Evolutionary conservation across 2,329 filamentous ascomycete genomes (phyloP).

Genomic region (Aureobasidium sp.): DNA sequence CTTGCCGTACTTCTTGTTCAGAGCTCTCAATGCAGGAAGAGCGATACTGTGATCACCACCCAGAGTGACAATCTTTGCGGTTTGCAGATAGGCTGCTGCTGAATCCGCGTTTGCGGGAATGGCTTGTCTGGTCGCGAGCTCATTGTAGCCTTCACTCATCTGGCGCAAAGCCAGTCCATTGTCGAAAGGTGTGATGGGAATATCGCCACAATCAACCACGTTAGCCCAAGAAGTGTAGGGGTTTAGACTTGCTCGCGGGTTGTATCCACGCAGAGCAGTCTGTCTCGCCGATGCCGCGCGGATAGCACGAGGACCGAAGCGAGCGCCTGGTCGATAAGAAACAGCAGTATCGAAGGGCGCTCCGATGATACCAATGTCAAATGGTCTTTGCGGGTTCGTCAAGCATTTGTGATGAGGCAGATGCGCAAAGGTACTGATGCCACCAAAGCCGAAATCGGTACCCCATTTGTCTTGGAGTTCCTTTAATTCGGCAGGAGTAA

Average conservation of each 20-base stretch:
- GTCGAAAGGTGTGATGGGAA: conserved; percentile 78
- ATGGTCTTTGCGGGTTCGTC: conserved; percentile 32
- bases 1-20: conserved; percentile 37
- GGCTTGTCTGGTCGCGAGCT: conserved; percentile 47
- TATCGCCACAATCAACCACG: conserved; percentile 83
- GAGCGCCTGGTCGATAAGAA: conserved; percentile 39
- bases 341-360: conserved; percentile 44
- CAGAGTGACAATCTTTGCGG: conserved; percentile 39
- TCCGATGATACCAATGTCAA: conserved; percentile 41
- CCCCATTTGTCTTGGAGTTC: conserved; percentile 18
- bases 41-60: conserved; percentile 44
- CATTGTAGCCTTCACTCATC: conserved; percentile 72
- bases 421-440: conserved; percentile 34
- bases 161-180: conserved; percentile 72
- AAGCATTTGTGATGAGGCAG: conserved; percentile 40
- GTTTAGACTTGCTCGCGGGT: conserved; percentile 72
- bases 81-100: conserved; percentile 32
- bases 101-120: conserved; percentile 30
- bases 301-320: conserved; percentile 83
- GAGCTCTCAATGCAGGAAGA: conserved; percentile 40
- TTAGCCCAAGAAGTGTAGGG: conserved; percentile 72
- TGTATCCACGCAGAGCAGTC: conserved; percentile 64
- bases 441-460: conserved; percentile 21
- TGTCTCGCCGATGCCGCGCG: conserved; percentile 75
- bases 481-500: conserved; percentile 12